A percentile compares a stretch with the other conserved stretches of the same genome.
Evolutionary conservation across 1,139 yeast genomes (phyloP).

Genomic region (Tardiomyces depauwii): DNA sequence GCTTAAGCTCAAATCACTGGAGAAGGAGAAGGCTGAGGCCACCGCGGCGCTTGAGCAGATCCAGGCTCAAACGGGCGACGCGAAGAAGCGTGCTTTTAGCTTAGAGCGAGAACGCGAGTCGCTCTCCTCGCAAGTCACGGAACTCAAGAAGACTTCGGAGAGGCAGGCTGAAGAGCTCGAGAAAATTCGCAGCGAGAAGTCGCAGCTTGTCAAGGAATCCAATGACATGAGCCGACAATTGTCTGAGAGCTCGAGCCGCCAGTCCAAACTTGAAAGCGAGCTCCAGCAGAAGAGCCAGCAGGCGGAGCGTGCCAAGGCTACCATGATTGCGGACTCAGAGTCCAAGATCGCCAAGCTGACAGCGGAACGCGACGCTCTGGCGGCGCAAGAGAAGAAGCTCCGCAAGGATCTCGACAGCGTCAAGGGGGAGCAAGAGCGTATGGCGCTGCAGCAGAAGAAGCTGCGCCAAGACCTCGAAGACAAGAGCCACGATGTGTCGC

Average conservation of each 20-base stretch:
- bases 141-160: neutral
- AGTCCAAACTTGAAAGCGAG: slow-evolving; percentile 19
- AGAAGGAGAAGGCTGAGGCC: slow-evolving; percentile 3
- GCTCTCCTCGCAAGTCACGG: neutral
- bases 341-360: slow-evolving; percentile 30
- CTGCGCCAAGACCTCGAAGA: slow-evolving; percentile 70
- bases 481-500: slow-evolving; percentile 29
- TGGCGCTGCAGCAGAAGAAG: slow-evolving; percentile 39
- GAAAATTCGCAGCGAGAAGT: slow-evolving; percentile 3
- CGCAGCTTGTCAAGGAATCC: slow-evolving; percentile 7
- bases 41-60: neutral
- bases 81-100: neutral
- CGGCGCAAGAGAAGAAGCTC: slow-evolving; percentile 28
- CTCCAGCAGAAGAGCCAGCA: slow-evolving; percentile 19
- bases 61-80: neutral
- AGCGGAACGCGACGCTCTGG: slow-evolving; percentile 26
- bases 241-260: slow-evolving; percentile 13
- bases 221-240: slow-evolving; percentile 10
- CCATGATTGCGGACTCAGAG: slow-evolving; percentile 31
- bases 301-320: slow-evolving; percentile 25
- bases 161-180: neutral
- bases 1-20: slow-evolving; percentile 29
- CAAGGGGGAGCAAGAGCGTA: slow-evolving; percentile 12
- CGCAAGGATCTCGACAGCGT: slow-evolving; percentile 20
- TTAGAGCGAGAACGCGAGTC: neutral